phyloP scores from a whole-genome alignment of 2,329 filamentous ascomycete genomes.

The Claviceps maximensis region DNA sequence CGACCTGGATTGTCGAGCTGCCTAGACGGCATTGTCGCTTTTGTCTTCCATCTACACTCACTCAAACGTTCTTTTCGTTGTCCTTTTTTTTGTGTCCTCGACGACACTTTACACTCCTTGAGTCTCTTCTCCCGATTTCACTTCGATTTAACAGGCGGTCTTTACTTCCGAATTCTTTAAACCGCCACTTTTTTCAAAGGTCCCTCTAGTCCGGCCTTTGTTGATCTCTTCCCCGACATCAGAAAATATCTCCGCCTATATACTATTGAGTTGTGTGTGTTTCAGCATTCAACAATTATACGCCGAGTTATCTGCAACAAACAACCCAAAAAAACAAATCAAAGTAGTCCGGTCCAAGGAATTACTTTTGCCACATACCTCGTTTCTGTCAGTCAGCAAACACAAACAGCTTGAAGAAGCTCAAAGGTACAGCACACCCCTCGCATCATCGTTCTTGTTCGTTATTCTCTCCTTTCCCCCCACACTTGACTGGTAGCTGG shows the following conservation, averaged over 20 bases:
- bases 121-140: not conserved
- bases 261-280: no score
- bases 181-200: not conserved
- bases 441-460: not conserved
- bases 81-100: slow-evolving; percentile 5
- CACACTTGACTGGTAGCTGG: not conserved
- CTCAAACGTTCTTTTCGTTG: not conserved
- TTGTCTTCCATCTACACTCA: slow-evolving; percentile 2
- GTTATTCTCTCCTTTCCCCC: not conserved
- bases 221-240: not conserved
- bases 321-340: not conserved
- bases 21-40: slow-evolving; percentile 5
- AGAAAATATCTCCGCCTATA: not conserved
- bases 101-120: slow-evolving; percentile 7
- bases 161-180: not conserved
- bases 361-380: not conserved
- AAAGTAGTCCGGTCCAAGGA: slow-evolving; percentile 9
- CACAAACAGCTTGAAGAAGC: not conserved
- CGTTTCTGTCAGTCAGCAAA: not conserved
- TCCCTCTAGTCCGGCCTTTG: not conserved
- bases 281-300: not conserved
- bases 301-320: not conserved
- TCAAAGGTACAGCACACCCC: not conserved
- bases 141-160: not conserved
- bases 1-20: slow-evolving; percentile 7